Evolutionary conservation across 129 eudicot genomes (phyloP).

Genomic region (Lactuca saligna): DNA sequence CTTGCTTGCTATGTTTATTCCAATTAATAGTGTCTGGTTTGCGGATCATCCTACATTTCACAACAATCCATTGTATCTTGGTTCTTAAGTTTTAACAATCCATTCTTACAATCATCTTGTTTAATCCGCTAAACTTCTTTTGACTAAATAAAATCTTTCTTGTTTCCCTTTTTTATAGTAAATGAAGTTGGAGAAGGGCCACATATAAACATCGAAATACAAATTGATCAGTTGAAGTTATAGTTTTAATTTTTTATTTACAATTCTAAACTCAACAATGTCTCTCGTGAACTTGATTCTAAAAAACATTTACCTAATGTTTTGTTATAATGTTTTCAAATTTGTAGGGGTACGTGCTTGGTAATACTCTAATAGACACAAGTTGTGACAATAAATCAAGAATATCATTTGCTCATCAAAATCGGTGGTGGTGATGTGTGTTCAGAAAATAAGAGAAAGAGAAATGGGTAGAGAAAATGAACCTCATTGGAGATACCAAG

Average conservation of each 20-base stretch:
- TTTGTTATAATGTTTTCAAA: not conserved
- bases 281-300: not conserved
- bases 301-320: not conserved
- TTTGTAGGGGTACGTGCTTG: slow-evolving; percentile 24
- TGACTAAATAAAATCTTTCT: too few relatives aligned
- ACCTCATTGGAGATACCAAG: too few relatives aligned
- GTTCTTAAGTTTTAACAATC: not conserved
- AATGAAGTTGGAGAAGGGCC: not conserved
- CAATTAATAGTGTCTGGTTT: not conserved
- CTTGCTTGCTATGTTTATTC: not conserved
- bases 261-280: not conserved
- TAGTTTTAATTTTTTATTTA: not conserved
- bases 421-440: too few relatives aligned
- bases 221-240: not conserved
- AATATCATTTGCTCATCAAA: not conserved
- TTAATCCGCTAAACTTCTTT: not conserved
- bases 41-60: not conserved
- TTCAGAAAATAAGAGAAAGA: too few relatives aligned
- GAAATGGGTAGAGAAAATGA: too few relatives aligned
- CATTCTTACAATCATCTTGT: not conserved
- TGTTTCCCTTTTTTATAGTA: not conserved
- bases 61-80: slow-evolving; percentile 4
- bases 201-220: not conserved
- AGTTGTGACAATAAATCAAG: not conserved
- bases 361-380: slow-evolving; percentile 14